A percentile compares a stretch with the other conserved stretches of the same genome.
Conservation (phyloP, 345 rosid genomes). For the Aquilaria malaccensis region DNA sequence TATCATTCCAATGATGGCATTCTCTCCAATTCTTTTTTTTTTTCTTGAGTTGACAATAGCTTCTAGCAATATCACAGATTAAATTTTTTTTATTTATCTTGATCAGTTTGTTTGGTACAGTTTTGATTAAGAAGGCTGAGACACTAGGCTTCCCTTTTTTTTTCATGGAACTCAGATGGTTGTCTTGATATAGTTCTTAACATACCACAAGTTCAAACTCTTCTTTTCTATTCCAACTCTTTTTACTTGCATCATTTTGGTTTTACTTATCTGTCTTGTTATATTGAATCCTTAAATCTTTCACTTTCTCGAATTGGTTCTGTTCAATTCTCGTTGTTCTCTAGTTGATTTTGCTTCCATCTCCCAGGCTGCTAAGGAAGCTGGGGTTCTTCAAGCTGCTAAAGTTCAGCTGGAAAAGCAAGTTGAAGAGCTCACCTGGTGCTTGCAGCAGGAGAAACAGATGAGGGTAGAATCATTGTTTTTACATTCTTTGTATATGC, state of each 20-base stretch:
- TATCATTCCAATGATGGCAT: constrained; percentile 2
- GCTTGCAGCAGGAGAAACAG: constrained; percentile 34
- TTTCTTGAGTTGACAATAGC: background rate
- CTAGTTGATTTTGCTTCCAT: too few species aligned
- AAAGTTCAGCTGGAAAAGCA: constrained; percentile 62
- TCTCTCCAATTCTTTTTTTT: background rate
- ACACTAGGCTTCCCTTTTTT: too few species aligned
- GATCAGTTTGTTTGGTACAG: too few species aligned
- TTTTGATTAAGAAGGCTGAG: too few species aligned
- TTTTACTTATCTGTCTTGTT: background rate
- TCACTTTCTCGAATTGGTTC: background rate
- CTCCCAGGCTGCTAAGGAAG: constrained; percentile 60
- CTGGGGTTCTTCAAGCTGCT: constrained; percentile 64
- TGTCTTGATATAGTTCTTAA: too few species aligned
- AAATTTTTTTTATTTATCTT: too few species aligned
- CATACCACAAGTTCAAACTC: background rate
- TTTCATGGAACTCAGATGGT: too few species aligned
- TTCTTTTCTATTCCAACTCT: background rate
- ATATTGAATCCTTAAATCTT: background rate
- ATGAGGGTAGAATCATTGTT: background rate
- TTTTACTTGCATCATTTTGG: background rate
- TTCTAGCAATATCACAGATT: too few species aligned
- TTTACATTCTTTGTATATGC: background rate
- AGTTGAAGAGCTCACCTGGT: constrained; percentile 59
- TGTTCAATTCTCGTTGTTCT: background rate